Evolutionary conservation across 1,284 basidiomycete genomes (phyloP).

Genomic region (Ganoderma multipileum): DNA sequence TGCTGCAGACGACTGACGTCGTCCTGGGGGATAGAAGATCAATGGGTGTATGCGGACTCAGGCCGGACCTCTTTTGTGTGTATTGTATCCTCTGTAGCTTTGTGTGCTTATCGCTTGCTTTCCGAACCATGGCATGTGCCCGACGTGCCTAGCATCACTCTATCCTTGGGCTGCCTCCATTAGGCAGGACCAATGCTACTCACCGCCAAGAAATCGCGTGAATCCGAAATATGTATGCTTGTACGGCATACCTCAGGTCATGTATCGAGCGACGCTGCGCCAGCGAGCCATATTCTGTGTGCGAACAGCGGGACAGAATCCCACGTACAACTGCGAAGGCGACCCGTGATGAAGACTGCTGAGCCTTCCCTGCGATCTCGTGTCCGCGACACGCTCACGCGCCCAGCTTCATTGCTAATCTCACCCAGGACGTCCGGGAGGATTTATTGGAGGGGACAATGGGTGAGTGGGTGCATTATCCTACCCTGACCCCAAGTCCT

Average conservation of each 20-base stretch:
- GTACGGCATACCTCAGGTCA: not conserved
- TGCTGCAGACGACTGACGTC: constrained; percentile 19
- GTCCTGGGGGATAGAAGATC: not conserved
- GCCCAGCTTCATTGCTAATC: not conserved
- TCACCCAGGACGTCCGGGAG: not conserved
- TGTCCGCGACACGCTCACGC: not conserved
- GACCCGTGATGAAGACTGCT: not conserved
- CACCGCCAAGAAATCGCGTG: not conserved
- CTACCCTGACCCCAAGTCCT: not conserved
- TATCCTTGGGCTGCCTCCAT: not conserved
- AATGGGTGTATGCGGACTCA: not conserved
- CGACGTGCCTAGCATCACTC: not conserved
- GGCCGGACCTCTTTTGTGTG: constrained; percentile 16
- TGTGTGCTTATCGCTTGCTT: constrained; percentile 14
- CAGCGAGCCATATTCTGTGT: not conserved
- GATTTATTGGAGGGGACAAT: not conserved
- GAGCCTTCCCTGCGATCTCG: not conserved
- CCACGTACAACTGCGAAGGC: not conserved
- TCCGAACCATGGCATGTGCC: not conserved
- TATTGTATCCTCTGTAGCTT: constrained; percentile 26
- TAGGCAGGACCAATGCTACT: not conserved
- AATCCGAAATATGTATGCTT: not conserved
- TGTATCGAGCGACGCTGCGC: not conserved
- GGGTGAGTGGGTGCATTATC: not conserved
- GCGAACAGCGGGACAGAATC: not conserved